phyloP scores from a whole-genome alignment of 129 eudicot species.

The Logfia minima region DNA sequence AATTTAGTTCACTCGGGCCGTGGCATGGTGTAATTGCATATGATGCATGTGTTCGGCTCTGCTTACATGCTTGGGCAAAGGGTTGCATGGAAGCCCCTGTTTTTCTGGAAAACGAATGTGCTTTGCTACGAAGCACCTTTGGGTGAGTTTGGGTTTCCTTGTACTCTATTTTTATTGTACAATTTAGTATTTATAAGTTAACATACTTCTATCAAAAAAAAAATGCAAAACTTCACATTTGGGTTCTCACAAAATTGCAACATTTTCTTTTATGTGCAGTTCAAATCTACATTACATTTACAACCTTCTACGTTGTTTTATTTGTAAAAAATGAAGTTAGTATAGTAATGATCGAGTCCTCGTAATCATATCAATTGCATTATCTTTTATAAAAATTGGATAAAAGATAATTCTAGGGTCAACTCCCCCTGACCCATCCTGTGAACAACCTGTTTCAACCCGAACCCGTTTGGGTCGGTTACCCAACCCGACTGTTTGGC shows the following conservation, averaged over 20 bases:
- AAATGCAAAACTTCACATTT: not conserved
- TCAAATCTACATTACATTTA: not conserved
- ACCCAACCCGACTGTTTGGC: not conserved
- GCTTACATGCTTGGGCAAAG: slow-evolving; percentile 91
- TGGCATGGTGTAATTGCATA: slow-evolving; percentile 86
- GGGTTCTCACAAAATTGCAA: not conserved
- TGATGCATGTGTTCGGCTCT: slow-evolving; percentile 84
- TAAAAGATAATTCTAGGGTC: not conserved
- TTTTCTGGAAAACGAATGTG: slow-evolving; percentile 83
- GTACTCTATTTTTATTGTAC: not conserved
- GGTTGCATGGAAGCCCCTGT: slow-evolving; percentile 87
- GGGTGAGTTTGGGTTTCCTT: slow-evolving; percentile 40
- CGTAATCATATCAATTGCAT: not conserved
- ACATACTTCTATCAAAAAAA: too few species aligned
- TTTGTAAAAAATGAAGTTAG: not conserved
- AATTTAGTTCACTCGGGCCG: slow-evolving; percentile 66
- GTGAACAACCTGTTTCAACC: not conserved
- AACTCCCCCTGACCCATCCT: not conserved
- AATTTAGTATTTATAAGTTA: not conserved
- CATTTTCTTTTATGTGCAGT: not conserved
- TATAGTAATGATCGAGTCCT: not conserved
- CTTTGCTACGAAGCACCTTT: slow-evolving; percentile 60
- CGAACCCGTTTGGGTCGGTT: not conserved
- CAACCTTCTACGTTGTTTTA: not conserved
- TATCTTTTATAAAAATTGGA: not conserved